Conservation (phyloP, 1,284 basidiomycete species). For the Irpex sp. region DNA sequence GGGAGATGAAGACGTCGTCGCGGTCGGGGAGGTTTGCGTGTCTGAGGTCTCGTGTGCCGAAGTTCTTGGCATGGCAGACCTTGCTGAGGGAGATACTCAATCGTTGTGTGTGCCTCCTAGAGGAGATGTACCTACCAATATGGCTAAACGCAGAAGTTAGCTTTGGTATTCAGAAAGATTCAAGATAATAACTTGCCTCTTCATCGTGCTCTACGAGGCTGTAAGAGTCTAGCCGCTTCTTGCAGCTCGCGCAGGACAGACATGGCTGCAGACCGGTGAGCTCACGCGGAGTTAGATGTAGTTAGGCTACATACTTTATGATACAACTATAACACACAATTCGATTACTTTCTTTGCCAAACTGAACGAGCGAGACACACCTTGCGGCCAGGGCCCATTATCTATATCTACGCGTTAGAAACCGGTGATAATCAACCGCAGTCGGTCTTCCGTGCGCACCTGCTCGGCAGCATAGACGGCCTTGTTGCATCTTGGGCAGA, state of each 20-base stretch:
- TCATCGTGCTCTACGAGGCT: conserved; percentile 74
- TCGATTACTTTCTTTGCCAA: background rate
- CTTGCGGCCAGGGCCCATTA: conserved; percentile 78
- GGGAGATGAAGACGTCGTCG: conserved; percentile 26
- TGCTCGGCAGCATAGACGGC: conserved; percentile 80
- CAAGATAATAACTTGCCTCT: conserved; percentile 51
- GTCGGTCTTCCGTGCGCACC: conserved; percentile 35
- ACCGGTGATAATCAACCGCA: conserved; percentile 1
- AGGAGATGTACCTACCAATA: conserved; percentile 49
- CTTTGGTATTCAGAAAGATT: too few species aligned
- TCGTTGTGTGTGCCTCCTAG: background rate
- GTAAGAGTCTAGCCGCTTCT: conserved; percentile 70
- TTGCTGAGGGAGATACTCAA: conserved; percentile 45
- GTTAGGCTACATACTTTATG: conserved; percentile 53
- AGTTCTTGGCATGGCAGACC: conserved; percentile 67
- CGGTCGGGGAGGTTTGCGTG: conserved; percentile 66
- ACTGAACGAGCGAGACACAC: conserved; percentile 33
- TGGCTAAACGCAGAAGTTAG: too few species aligned
- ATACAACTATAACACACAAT: conserved; percentile 51
- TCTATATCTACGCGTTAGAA: conserved; percentile 36
- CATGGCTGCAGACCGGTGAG: conserved; percentile 48
- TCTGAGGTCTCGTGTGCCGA: conserved; percentile 70
- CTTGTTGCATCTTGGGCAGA: conserved; percentile 64
- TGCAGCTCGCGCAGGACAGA: conserved; percentile 65
- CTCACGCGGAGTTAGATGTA: conserved; percentile 4